Percentiles rank a stretch among this genome's conserved stretches.
Conservation (phyloP, 2,329 filamentous ascomycete species). For the Exophiala sideris region DNA sequence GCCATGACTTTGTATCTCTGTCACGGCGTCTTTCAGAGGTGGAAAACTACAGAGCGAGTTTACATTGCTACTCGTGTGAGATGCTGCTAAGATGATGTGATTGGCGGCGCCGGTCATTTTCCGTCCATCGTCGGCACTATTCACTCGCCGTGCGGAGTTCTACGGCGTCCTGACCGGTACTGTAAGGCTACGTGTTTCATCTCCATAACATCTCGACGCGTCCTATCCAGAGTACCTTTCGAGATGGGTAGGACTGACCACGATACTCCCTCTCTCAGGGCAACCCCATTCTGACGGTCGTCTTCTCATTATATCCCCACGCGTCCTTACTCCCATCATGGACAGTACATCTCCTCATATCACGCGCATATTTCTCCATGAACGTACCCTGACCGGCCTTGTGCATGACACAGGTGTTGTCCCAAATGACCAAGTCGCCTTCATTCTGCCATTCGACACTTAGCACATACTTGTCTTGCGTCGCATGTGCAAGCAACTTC, state of each 20-base stretch:
- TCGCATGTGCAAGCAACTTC: conserved; percentile 43
- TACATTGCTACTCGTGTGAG: too few relatives aligned
- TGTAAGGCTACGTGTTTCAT: not conserved
- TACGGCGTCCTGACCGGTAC: too few relatives aligned
- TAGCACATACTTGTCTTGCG: conserved; percentile 47
- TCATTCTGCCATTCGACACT: conserved; percentile 48
- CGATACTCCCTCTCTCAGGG: conserved; percentile 13
- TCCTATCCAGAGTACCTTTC: not conserved
- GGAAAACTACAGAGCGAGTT: too few relatives aligned
- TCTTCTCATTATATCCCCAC: conserved; percentile 44
- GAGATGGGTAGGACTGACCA: not conserved
- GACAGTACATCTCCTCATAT: conserved; percentile 57
- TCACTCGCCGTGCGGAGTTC: too few relatives aligned
- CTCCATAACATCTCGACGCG: not conserved
- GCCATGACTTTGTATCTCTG: not conserved
- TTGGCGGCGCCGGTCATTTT: conserved; percentile 2
- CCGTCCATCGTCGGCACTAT: not conserved
- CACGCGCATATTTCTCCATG: conserved; percentile 48
- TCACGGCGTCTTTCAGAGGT: too few relatives aligned
- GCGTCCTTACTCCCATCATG: conserved; percentile 45
- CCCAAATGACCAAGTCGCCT: conserved; percentile 57
- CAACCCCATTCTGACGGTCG: conserved; percentile 31
- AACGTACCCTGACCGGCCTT: conserved; percentile 49
- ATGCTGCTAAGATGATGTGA: not conserved
- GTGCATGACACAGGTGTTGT: conserved; percentile 58